These are phyloP conservation scores for Sordariomycetes sp. DNA, from an alignment of 2,329 filamentous ascomycete species.

Conservation along the genomic window DNA sequence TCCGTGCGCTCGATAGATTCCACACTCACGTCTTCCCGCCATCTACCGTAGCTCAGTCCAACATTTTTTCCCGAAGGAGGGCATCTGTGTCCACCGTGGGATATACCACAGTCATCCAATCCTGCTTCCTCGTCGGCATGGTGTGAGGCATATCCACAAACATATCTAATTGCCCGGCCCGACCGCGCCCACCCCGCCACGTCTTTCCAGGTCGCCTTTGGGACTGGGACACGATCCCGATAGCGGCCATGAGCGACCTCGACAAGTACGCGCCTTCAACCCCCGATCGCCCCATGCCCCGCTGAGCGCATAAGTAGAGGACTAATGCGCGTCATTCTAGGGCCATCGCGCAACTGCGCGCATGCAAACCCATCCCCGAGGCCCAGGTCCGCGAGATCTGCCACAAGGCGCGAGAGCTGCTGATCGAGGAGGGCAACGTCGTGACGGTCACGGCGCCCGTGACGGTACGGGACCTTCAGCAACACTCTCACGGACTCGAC, in stretches of 20 bases:
- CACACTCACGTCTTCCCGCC: not conserved
- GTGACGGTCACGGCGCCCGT: constrained; percentile 91
- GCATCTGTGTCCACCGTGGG: not conserved
- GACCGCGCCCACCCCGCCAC: constrained; percentile 1
- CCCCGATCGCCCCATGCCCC: not conserved
- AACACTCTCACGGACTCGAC: constrained; percentile 6
- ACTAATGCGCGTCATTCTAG: constrained; percentile 29
- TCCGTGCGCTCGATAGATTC: not conserved
- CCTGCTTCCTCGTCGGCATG: not conserved
- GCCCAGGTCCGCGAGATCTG: constrained; percentile 90
- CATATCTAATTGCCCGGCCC: not conserved
- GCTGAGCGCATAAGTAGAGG: not conserved
- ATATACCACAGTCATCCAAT: not conserved
- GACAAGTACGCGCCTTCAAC: constrained; percentile 54
- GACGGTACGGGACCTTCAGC: constrained; percentile 43
- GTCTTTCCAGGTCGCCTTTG: not conserved
- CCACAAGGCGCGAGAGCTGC: constrained; percentile 88
- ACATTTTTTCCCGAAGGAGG: not conserved
- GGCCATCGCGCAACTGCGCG: constrained; percentile 88
- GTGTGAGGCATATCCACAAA: not conserved
- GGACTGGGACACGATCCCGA: constrained; percentile 1
- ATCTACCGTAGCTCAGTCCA: not conserved
- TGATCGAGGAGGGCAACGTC: constrained; percentile 96
- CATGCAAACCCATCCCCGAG: constrained; percentile 92
- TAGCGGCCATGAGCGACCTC: constrained; percentile 68